Conservation (phyloP, 495 filamentous ascomycete genomes). For the Daldinia vernicosa region DNA sequence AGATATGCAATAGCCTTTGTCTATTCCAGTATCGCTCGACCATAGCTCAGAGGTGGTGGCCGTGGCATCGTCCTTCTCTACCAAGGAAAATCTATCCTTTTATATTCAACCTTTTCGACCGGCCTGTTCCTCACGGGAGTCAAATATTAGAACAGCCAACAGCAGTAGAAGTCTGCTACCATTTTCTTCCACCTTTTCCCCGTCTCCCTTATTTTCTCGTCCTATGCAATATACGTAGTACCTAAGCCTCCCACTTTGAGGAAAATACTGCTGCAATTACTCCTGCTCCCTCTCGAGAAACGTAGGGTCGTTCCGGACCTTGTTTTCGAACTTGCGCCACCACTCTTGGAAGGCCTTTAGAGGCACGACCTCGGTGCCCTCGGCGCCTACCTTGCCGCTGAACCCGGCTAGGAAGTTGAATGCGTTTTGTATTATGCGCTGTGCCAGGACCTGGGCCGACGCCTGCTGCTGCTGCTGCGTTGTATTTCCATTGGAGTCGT, state of each 20-base stretch:
- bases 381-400: constrained; percentile 61
- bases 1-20: neutral
- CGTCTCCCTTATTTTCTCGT: neutral
- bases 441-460: constrained; percentile 79
- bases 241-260: neutral
- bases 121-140: neutral
- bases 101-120: neutral
- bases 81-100: neutral
- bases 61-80: neutral
- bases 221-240: neutral
- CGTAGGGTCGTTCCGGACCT: constrained; percentile 82
- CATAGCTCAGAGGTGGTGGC: neutral
- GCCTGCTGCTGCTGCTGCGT: constrained; percentile 41
- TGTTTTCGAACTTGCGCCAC: constrained; percentile 96
- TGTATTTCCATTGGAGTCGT: neutral
- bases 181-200: neutral
- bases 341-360: constrained; percentile 92
- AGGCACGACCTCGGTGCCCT: constrained; percentile 83
- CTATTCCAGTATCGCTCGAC: neutral
- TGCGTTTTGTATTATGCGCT: constrained; percentile 94
- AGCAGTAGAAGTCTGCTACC: neutral
- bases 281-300: constrained; percentile 86
- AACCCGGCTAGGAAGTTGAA: constrained; percentile 97
- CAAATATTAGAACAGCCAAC: neutral
- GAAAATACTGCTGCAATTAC: constrained; percentile 45